Percentiles rank a stretch among this genome's conserved stretches.
Conservation (phyloP, 2,329 filamentous ascomycete species). For the Rhynchosporium agropyri region DNA sequence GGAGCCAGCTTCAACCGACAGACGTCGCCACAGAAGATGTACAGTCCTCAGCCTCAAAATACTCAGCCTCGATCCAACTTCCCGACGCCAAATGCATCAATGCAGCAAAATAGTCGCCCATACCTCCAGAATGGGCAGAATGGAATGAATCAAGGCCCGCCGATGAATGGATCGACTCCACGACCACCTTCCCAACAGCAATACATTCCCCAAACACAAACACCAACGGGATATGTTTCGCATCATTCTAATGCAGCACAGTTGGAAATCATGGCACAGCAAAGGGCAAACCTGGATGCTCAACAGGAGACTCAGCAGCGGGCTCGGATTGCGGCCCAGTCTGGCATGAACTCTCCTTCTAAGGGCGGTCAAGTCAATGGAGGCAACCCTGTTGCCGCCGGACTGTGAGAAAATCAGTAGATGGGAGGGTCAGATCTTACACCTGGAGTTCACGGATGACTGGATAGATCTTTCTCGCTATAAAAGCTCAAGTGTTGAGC, state of each 20-base stretch:
- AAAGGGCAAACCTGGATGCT: constrained; percentile 43
- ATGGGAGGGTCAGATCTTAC: not conserved
- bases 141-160: constrained; percentile 27
- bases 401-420: not conserved
- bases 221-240: constrained; percentile 21
- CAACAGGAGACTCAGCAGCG: constrained; percentile 41
- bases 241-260: constrained; percentile 36
- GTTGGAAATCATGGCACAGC: constrained; percentile 43
- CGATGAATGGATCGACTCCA: constrained; percentile 36
- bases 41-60: constrained; percentile 34
- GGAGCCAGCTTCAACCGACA: constrained; percentile 35
- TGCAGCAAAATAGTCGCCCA: constrained; percentile 31
- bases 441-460: constrained; percentile 10
- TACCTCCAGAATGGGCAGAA: constrained; percentile 34
- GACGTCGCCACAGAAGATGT: constrained; percentile 40
- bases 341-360: constrained; percentile 34
- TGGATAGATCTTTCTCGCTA: constrained; percentile 7
- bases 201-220: constrained; percentile 25
- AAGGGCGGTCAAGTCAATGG: constrained; percentile 36
- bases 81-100: constrained; percentile 34
- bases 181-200: constrained; percentile 31
- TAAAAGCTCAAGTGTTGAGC: constrained; percentile 16
- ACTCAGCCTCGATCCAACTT: constrained; percentile 32
- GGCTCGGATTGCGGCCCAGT: constrained; percentile 39
- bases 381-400: constrained; percentile 32